Conservation (phyloP, 176 grass and related monocot genomes). For the Stipa capillata region DNA sequence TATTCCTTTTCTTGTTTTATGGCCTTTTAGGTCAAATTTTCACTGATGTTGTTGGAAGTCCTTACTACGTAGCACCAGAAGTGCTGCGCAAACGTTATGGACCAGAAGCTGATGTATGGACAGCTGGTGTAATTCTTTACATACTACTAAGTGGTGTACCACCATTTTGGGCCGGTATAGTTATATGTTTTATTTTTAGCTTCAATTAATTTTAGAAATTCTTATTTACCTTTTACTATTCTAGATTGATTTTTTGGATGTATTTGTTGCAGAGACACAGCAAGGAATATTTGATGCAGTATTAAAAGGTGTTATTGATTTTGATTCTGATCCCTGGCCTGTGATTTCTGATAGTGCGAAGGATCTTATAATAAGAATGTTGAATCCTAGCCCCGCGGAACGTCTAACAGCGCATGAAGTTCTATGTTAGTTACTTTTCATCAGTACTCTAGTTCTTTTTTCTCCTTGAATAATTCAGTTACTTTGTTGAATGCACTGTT, state of each 20-base stretch:
- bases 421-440: constrained; percentile 50
- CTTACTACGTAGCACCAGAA: constrained; percentile 90
- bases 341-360: constrained; percentile 59
- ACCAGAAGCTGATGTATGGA: constrained; percentile 91
- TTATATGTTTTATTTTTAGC: neutral
- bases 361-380: constrained; percentile 56
- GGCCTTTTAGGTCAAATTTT: constrained; percentile 65
- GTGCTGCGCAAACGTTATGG: constrained; percentile 70
- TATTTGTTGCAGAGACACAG: constrained; percentile 43
- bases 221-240: neutral
- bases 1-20: neutral
- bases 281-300: constrained; percentile 73
- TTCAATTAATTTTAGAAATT: neutral
- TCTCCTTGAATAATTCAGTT: neutral
- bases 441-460: neutral
- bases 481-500: neutral
- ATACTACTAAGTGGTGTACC: constrained; percentile 84
- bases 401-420: constrained; percentile 50
- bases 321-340: constrained; percentile 61
- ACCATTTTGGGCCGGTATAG: constrained; percentile 71
- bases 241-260: constrained; percentile 5
- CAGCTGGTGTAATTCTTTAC: constrained; percentile 87
- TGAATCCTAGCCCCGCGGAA: constrained; percentile 39
- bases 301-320: constrained; percentile 57
- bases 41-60: constrained; percentile 82